Conservation (phyloP, 2,329 filamentous ascomycete species). For the Epichloe typhina region DNA sequence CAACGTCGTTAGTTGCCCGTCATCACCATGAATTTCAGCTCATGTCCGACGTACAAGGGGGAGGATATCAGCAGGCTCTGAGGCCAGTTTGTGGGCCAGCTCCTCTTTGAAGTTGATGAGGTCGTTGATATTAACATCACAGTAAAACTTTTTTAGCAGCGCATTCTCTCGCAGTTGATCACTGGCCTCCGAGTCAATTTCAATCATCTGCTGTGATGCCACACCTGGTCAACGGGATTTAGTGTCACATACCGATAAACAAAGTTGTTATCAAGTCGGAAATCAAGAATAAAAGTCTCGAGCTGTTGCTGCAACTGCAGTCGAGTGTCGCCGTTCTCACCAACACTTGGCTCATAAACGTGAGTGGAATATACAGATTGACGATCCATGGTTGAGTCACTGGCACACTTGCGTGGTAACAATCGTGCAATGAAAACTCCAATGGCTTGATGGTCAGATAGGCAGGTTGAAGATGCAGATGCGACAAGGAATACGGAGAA, state of each 20-base stretch:
- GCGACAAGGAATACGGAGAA: no score
- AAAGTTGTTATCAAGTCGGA: constrained; percentile 86
- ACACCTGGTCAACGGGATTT: not conserved
- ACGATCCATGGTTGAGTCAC: constrained; percentile 54
- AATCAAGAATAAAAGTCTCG: constrained; percentile 84
- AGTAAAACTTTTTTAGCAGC: constrained; percentile 84
- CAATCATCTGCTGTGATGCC: not conserved
- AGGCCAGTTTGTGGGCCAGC: constrained; percentile 76
- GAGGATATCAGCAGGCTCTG: constrained; percentile 82
- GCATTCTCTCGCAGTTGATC: constrained; percentile 94
- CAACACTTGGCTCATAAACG: constrained; percentile 57
- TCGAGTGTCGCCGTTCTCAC: constrained; percentile 54
- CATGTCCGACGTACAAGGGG: constrained; percentile 50
- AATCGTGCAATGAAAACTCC: not conserved
- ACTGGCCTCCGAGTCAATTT: constrained; percentile 33
- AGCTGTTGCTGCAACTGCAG: constrained; percentile 65
- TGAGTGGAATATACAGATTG: constrained; percentile 78
- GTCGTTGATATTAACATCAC: constrained; percentile 91
- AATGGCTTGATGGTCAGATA: not conserved
- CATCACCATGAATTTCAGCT: not conserved
- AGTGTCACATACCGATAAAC: constrained; percentile 61
- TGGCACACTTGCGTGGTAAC: not conserved
- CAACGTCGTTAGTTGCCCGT: not conserved
- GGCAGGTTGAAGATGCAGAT: not conserved
- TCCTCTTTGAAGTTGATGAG: constrained; percentile 95